A percentile compares a stretch with the other conserved stretches of the same genome.
Evolutionary conservation across 352 stramenopile genomes (phyloP).

Genomic region (Lagenidium sp.): DNA sequence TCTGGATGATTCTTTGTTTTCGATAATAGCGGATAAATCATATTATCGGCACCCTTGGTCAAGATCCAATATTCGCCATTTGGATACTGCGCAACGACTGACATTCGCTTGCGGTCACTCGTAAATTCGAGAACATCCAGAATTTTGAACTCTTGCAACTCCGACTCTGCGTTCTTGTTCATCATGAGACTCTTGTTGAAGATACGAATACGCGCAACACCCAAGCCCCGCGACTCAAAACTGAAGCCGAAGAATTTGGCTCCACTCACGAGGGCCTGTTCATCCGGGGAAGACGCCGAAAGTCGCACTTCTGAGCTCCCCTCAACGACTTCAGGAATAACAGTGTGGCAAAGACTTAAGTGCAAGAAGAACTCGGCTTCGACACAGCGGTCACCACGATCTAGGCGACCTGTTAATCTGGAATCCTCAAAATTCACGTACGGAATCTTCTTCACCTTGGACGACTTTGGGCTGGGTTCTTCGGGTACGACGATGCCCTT

Average conservation of each 20-base stretch:
- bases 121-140: conserved; percentile 96
- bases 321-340: conserved; percentile 57
- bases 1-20: conserved; percentile 48
- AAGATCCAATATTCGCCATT: conserved; percentile 62
- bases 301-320: conserved; percentile 43
- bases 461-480: conserved; percentile 16
- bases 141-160: conserved; percentile 69
- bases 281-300: conserved; percentile 78
- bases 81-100: conserved; percentile 58
- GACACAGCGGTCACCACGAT: conserved; percentile 19
- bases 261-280: conserved; percentile 84
- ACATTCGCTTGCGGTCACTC: conserved; percentile 80
- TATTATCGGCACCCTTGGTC: conserved; percentile 91
- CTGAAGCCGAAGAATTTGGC: conserved; percentile 74
- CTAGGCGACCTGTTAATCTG: conserved; percentile 31
- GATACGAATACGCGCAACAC: conserved; percentile 51
- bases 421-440: conserved; percentile 80
- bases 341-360: conserved; percentile 73
- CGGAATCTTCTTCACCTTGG: conserved; percentile 28
- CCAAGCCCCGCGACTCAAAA: conserved; percentile 60
- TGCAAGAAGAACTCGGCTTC: conserved; percentile 83
- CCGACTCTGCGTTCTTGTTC: conserved; percentile 21
- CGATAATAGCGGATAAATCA: conserved; percentile 80
- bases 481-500: conserved; percentile 51
- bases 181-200: conserved; percentile 28